These are phyloP conservation scores for Cucurbita argyrosperma DNA, from an alignment of 306 rosid species.

Conservation along the genomic window DNA sequence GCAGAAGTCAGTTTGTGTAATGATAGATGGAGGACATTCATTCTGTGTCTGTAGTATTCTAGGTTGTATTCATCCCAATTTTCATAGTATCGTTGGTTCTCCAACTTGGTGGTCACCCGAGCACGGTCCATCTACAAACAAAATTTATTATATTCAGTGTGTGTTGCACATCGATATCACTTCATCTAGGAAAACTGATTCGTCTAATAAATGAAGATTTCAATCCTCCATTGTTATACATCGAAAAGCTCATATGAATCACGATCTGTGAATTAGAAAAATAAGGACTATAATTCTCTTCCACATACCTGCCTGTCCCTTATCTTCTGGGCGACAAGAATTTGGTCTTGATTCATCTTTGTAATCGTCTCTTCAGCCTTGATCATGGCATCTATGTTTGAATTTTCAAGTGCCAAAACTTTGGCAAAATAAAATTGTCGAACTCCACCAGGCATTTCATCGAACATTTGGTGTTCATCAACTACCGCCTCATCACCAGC, in stretches of 20 bases:
- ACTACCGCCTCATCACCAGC: not conserved
- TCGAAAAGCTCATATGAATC: not conserved
- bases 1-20: constrained; percentile 3
- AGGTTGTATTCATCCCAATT: not conserved
- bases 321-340: not conserved
- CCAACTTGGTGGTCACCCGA: not conserved
- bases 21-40: not conserved
- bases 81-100: not conserved
- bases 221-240: not conserved
- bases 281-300: not conserved
- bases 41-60: not conserved
- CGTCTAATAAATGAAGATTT: not conserved
- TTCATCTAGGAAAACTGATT: not conserved
- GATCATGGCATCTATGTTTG: not conserved
- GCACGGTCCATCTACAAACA: not conserved
- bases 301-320: constrained; percentile 2
- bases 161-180: not conserved
- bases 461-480: not conserved
- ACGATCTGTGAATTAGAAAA: not conserved
- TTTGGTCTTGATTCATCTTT: not conserved
- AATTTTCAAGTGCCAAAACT: not conserved
- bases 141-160: not conserved
- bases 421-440: constrained; percentile 10
- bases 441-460: not conserved
- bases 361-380: not conserved